These are phyloP conservation scores for Musa itinerans DNA, from an alignment of 176 grass and related monocot species.

Conservation along the genomic window DNA sequence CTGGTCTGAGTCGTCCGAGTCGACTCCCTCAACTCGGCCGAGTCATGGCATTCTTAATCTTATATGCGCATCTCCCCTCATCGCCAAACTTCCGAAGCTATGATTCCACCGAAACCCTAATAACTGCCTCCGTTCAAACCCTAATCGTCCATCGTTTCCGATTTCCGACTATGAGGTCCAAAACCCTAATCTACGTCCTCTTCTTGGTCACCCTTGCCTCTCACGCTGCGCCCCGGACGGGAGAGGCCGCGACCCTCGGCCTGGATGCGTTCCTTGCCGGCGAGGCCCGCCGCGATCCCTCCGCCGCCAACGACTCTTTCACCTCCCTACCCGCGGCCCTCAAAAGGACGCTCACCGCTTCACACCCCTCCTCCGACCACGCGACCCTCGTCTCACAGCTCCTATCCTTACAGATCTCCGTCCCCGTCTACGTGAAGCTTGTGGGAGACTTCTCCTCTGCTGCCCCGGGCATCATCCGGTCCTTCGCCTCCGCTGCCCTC, in stretches of 20 bases:
- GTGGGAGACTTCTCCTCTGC: constrained; percentile 43
- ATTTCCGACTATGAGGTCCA: constrained; percentile 18
- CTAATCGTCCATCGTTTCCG: not conserved
- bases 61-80: no score
- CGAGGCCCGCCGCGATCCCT: constrained; percentile 28
- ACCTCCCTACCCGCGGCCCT: constrained; percentile 29
- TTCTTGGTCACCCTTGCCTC: constrained; percentile 6
- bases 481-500: constrained; percentile 32
- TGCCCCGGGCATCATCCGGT: constrained; percentile 22
- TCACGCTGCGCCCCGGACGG: not conserved
- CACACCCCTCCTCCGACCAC: constrained; percentile 6
- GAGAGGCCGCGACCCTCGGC: constrained; percentile 22
- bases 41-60: not conserved
- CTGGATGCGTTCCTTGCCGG: constrained; percentile 52
- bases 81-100: no score
- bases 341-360: constrained; percentile 19
- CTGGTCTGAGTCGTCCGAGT: no score
- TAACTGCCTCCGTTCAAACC: no score
- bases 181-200: constrained; percentile 20
- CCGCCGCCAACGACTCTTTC: constrained; percentile 51
- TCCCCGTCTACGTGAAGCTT: constrained; percentile 50
- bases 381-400: constrained; percentile 26
- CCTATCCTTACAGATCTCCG: constrained; percentile 38
- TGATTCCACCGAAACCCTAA: not conserved
- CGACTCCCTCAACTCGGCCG: not conserved